Percentiles rank a stretch among this genome's conserved stretches.
These are phyloP conservation scores for Skeletonema costatum DNA, from an alignment of 108 stramenopile species.

Conservation along the genomic window DNA sequence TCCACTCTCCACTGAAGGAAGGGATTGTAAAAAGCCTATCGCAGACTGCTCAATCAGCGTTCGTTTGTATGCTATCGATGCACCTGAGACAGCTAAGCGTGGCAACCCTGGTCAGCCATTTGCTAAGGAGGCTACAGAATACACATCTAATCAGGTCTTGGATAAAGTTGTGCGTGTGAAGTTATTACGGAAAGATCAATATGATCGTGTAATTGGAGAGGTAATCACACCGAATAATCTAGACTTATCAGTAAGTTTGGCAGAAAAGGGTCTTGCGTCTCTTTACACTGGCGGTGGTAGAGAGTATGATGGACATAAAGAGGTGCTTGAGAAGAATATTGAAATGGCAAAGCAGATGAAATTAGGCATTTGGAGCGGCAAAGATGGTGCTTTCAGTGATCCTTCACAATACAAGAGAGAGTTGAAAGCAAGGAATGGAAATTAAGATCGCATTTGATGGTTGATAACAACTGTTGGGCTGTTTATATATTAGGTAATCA, in stretches of 20 bases:
- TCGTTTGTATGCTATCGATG: conserved; percentile 68
- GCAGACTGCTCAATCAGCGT: conserved; percentile 56
- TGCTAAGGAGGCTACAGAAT: conserved; percentile 59
- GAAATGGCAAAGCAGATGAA: conserved; percentile 23
- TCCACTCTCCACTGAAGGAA: conserved; percentile 13
- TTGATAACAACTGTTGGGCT: neutral
- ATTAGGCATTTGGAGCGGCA: conserved; percentile 50
- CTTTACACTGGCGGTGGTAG: conserved; percentile 72
- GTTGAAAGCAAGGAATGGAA: conserved; percentile 6
- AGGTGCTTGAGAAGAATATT: conserved; percentile 35
- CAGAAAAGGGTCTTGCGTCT: conserved; percentile 50
- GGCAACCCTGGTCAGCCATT: conserved; percentile 52
- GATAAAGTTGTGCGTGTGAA: conserved; percentile 55
- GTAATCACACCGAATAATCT: conserved; percentile 22
- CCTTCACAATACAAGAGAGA: conserved; percentile 58
- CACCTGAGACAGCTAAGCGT: conserved; percentile 60
- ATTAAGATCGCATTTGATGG: neutral
- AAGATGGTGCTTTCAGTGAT: conserved; percentile 19
- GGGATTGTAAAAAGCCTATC: conserved; percentile 8
- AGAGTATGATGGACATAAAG: conserved; percentile 57
- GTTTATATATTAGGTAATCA: neutral
- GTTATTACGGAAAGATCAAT: conserved; percentile 62
- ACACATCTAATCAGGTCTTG: conserved; percentile 26
- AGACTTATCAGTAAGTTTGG: conserved; percentile 52
- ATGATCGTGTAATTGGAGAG: conserved; percentile 54